Evolutionary conservation across 1,139 yeast species (phyloP), one percentile per base, ranked within the genome.

Genomic region (Hemisphaericaspora xylofermentans): DNA sequence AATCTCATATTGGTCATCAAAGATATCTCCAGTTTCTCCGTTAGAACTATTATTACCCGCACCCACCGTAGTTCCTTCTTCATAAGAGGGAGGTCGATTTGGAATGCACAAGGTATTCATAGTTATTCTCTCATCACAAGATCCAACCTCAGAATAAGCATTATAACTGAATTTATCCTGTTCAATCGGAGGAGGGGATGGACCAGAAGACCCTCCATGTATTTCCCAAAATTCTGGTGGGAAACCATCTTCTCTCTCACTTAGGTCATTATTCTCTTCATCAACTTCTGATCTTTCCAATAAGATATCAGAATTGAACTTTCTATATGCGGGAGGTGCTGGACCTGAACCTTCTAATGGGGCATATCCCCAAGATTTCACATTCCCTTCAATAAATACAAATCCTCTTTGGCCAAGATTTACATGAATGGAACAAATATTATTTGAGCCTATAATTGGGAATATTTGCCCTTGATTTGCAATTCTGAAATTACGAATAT

Each of bases 291-390:
- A 73, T 40, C 82, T 58, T 48, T 76, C 84, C 21, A 78, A 60
- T 38, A 78, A 55, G 12, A 78, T 76, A 56, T 78, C 84, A 15
- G 69, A 62, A 48, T 77, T 78, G 52, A 74, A 78, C 47, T 74
- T 76, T 43, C 73, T 74, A 56, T 78, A 78, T 21, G 78, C 74
- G 8, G 84, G 84, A 2, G 84, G 84, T n/a, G 83, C 78, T 2
- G 80, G 76, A n/a, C 79, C 81, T 36, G 57, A 69, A 1, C 84
- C 84, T 56, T 76, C 80, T 40, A 78, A 53, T 1, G 83, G 82
- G 1, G 80, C 84, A 57, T 74, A 76, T n/a, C 82, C 82, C 84
- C 84, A 78, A 55, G 75, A 77, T 50, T 78, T 78, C 17, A 78
- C 83, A 50, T 78, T 78, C 1, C 73, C 83, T 54, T 78, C 84